Conservation (phyloP, 2,329 filamentous ascomycete species). For the Talaromyces islandicus region DNA sequence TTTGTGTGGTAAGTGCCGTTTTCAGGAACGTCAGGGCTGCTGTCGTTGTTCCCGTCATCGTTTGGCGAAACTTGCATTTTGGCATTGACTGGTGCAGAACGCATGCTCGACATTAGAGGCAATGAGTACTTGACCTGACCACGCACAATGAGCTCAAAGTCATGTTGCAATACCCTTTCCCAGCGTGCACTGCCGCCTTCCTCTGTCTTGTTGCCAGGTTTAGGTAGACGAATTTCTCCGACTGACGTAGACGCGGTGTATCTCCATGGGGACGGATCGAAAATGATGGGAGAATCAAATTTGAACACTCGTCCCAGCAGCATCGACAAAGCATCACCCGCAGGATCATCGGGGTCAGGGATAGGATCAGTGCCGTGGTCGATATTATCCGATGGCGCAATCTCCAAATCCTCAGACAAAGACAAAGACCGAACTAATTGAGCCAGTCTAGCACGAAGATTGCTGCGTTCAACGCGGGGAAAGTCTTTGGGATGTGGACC, state of each 20-base stretch:
- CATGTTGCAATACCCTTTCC: conserved; percentile 84
- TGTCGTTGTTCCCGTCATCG: conserved; percentile 15
- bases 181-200: conserved; percentile 75
- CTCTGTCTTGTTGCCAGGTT: conserved; percentile 84
- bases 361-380: conserved; percentile 59
- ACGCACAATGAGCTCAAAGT: conserved; percentile 88
- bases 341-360: conserved; percentile 49
- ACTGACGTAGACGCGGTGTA: conserved; percentile 65
- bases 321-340: conserved; percentile 69
- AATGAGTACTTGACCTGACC: conserved; percentile 80
- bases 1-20: conserved; percentile 25
- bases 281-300: conserved; percentile 82
- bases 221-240: conserved; percentile 73
- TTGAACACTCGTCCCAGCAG: conserved; percentile 80
- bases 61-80: conserved; percentile 36
- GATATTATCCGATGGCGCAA: conserved; percentile 27
- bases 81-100: conserved; percentile 45
- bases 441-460: conserved; percentile 25
- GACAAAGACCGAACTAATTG: conserved; percentile 22
- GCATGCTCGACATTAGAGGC: conserved; percentile 50
- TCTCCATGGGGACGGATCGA: conserved; percentile 84
- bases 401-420: conserved; percentile 8
- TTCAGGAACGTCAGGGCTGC: conserved; percentile 7
- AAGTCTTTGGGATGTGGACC: conserved; percentile 20
- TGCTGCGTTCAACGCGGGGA: conserved; percentile 27